Evolutionary conservation across 305 asterid species (phyloP), one percentile per base, ranked within the genome.

Genomic region (Vinca major): DNA sequence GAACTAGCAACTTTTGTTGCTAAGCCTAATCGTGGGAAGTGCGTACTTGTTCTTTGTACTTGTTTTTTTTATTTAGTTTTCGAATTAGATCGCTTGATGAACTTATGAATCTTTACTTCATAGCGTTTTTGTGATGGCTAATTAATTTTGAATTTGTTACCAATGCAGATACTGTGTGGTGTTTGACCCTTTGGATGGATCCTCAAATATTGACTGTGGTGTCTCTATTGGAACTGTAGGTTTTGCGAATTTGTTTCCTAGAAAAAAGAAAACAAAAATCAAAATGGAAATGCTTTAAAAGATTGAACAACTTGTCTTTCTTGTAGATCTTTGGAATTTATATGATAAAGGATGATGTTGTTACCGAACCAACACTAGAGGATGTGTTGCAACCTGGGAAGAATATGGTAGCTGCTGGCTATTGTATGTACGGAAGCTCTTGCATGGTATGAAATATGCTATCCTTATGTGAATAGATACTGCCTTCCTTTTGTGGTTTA

Each of bases 381-480:
- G 94, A 90, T 63, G 97, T 89, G 51, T 72, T 93, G 87, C 97
- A 86, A 86, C 96, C 99, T 21, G 99, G 99, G 70, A 87, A 86
- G 74, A 86, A 90, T 51, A 82, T 93, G 99, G 70, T 90, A 71
- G 94, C 99, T 75, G 97, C 97, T 8, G 96, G 99, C 67, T 93
- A 93, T 73, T 93, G 96, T 80, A 93, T 90, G 97, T 93, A 93
- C 49, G 98, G 98, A 68, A 93, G 98, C 81, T 93, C 97, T 68
- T 93, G 98, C 91, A 87, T 78, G 89, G 98, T 93, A 87, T 3
- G 77, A 8, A 21, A 33, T n/a, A 44, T 47, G 16, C 26, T 56
- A 17, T 49, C 21, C 20, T 62, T 75, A 5, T 51, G 54, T 57
- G 45, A 16, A n/a, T 8, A 61, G 20, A 14, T 16, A 20, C 19